phyloP scores from a whole-genome alignment of 352 stramenopile genomes.

The Elongisporangium anandrum region DNA sequence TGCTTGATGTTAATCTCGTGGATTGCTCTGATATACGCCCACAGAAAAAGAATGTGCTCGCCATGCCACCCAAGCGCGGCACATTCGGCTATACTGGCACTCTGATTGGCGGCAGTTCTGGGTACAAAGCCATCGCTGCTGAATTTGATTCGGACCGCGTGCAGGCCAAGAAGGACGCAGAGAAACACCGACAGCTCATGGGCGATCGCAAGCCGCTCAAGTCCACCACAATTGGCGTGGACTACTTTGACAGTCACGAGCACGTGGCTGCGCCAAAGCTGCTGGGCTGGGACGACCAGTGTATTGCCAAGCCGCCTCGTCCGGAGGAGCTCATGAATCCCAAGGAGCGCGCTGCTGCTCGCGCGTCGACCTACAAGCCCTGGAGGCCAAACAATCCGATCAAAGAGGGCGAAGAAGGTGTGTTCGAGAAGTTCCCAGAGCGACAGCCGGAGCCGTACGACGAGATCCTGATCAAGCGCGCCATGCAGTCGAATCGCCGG shows the following conservation, averaged over 20 bases:
- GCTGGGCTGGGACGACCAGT: constrained; percentile 69
- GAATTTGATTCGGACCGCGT: constrained; percentile 61
- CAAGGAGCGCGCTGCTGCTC: constrained; percentile 54
- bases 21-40: not conserved
- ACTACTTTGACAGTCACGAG: constrained; percentile 75
- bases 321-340: constrained; percentile 68
- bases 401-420: constrained; percentile 56
- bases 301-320: constrained; percentile 45
- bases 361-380: constrained; percentile 50
- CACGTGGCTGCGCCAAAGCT: constrained; percentile 55
- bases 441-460: constrained; percentile 63
- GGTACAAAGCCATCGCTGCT: constrained; percentile 33
- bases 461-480: constrained; percentile 62
- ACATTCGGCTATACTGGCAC: constrained; percentile 74
- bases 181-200: constrained; percentile 43
- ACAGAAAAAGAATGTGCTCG: constrained; percentile 64
- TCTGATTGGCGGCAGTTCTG: constrained; percentile 37
- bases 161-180: constrained; percentile 22
- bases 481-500: constrained; percentile 63
- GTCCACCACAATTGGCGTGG: constrained; percentile 51
- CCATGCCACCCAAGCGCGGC: constrained; percentile 51
- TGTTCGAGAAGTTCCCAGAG: constrained; percentile 73
- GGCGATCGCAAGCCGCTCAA: constrained; percentile 75
- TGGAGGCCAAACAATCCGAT: constrained; percentile 68
- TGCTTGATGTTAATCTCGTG: no score